phyloP scores from a whole-genome alignment of 805 yeast genomes.

The Suhomyces prunicola region DNA sequence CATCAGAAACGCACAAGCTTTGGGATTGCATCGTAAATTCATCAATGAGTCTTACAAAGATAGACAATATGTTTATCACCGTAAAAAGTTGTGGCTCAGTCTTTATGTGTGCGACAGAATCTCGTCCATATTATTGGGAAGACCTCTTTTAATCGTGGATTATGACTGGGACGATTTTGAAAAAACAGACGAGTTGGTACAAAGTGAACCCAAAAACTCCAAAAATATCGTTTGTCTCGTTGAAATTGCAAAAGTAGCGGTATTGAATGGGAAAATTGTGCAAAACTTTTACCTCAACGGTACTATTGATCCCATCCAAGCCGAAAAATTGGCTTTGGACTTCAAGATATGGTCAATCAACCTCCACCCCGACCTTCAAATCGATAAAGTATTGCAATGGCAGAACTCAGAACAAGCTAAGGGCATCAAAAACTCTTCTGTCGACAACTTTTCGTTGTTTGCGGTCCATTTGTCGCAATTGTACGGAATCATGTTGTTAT shows the following conservation, averaged over 20 bases:
- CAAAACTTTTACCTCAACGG: constrained; percentile 31
- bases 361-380: constrained; percentile 28
- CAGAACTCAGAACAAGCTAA: neutral
- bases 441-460: constrained; percentile 20
- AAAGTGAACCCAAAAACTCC: constrained; percentile 6
- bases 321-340: constrained; percentile 33
- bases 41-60: constrained; percentile 38
- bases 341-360: constrained; percentile 33
- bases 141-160: constrained; percentile 34
- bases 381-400: constrained; percentile 18
- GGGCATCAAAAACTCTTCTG: neutral
- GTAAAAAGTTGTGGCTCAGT: constrained; percentile 34
- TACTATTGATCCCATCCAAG: constrained; percentile 24
- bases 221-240: constrained; percentile 21
- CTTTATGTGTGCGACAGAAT: constrained; percentile 33
- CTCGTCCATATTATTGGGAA: constrained; percentile 33
- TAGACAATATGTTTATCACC: constrained; percentile 19
- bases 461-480: constrained; percentile 35
- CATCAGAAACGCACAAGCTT: constrained; percentile 40
- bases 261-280: constrained; percentile 28
- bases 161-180: constrained; percentile 38
- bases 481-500: constrained; percentile 34
- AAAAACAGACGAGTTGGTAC: constrained; percentile 13
- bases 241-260: constrained; percentile 25
- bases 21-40: constrained; percentile 38